These are phyloP conservation scores for Bombardia bombarda DNA, from an alignment of 495 filamentous ascomycete species.

Conservation along the genomic window DNA sequence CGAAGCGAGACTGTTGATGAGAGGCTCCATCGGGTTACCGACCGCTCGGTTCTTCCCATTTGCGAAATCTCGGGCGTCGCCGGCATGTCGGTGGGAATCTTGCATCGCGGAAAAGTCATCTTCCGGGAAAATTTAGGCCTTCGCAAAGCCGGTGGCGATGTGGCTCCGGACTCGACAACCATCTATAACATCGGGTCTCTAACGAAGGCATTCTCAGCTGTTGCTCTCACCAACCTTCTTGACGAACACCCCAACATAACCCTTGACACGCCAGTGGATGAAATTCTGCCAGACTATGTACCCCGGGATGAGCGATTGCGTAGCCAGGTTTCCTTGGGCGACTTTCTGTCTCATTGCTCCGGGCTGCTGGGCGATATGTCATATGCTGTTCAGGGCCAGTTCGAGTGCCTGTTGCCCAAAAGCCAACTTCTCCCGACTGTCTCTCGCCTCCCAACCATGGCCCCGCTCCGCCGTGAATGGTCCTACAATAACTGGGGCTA, in stretches of 20 bases:
- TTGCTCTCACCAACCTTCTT: neutral
- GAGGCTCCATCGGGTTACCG: too few species aligned
- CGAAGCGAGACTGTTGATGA: too few species aligned
- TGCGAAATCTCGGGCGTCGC: neutral
- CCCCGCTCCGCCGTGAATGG: constrained; percentile 8
- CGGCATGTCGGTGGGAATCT: neutral
- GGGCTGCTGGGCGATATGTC: constrained; percentile 2
- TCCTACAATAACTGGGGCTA: constrained; percentile 21
- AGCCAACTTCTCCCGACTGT: constrained; percentile 1
- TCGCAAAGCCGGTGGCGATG: too few species aligned
- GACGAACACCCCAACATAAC: neutral
- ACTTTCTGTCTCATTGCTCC: constrained; percentile 7
- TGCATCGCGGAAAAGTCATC: neutral
- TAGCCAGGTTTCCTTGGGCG: neutral
- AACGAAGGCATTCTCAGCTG: constrained; percentile 4
- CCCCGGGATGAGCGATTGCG: neutral
- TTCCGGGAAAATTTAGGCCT: neutral
- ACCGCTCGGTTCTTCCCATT: too few species aligned
- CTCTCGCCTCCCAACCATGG: neutral
- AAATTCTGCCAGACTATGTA: constrained; percentile 3
- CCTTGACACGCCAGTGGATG: constrained; percentile 2
- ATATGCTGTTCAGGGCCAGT: neutral
- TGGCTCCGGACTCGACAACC: neutral
- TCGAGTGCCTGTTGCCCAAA: constrained; percentile 1
- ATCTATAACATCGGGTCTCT: constrained; percentile 8